Conservation (phyloP, 331 rosid species). For the Pyracantha coccinea region DNA sequence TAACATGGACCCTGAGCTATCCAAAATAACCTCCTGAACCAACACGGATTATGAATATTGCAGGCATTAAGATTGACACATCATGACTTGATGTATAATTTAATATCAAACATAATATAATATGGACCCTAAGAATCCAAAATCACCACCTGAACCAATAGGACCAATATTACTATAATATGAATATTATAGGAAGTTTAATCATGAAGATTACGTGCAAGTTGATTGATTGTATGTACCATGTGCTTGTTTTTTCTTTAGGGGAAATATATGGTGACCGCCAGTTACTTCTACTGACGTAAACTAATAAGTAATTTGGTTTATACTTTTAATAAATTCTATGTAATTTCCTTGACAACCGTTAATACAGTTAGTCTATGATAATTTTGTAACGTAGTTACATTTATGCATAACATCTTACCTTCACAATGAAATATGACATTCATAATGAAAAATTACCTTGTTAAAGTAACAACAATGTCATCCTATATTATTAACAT, state of each 20-base stretch:
- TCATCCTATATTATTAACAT: no score
- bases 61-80: not conserved
- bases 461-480: no score
- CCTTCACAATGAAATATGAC: no score
- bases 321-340: not conserved
- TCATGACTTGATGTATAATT: not conserved
- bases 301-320: not conserved
- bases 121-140: not conserved
- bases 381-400: no score
- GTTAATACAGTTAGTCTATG: no score
- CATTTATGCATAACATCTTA: no score
- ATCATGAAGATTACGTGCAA: not conserved
- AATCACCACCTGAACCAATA: not conserved
- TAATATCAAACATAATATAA: not conserved
- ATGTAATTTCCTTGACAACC: no score
- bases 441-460: no score
- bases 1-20: no score
- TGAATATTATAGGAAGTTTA: not conserved
- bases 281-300: not conserved
- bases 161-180: not conserved
- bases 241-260: not conserved
- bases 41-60: not conserved
- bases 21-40: no score
- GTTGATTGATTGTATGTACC: not conserved
- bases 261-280: not conserved